These are phyloP conservation scores for Didymella lethalis DNA, from an alignment of 2,329 filamentous ascomycete species.

Conservation along the genomic window DNA sequence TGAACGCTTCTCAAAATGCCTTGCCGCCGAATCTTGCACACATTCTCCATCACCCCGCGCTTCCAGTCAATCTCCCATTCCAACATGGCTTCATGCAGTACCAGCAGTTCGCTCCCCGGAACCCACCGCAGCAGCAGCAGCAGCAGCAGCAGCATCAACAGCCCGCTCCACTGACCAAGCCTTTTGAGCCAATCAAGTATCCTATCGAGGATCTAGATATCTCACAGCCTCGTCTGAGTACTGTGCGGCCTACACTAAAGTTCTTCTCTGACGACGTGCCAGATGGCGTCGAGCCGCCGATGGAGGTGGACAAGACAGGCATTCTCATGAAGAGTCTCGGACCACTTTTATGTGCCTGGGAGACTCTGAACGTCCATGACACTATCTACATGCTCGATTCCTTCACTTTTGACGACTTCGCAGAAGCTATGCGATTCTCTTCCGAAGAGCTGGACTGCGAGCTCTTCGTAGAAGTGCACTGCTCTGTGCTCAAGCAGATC, in stretches of 20 bases:
- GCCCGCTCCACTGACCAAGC: slow-evolving; percentile 60
- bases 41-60: slow-evolving; percentile 21
- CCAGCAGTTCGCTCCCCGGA: slow-evolving; percentile 30
- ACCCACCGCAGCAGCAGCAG: slow-evolving; percentile 51
- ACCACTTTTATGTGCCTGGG: slow-evolving; percentile 87
- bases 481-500: slow-evolving; percentile 85
- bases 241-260: slow-evolving; percentile 76
- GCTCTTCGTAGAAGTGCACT: slow-evolving; percentile 89
- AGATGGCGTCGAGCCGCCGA: slow-evolving; percentile 47
- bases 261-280: slow-evolving; percentile 73
- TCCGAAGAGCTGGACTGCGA: slow-evolving; percentile 79
- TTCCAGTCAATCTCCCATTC: slow-evolving; percentile 19
- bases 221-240: slow-evolving; percentile 68
- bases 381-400: slow-evolving; percentile 94
- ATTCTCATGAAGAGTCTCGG: slow-evolving; percentile 88
- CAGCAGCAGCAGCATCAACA: slow-evolving; percentile 54
- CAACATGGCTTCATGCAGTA: slow-evolving; percentile 25
- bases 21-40: slow-evolving; percentile 36
- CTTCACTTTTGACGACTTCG: slow-evolving; percentile 96
- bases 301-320: slow-evolving; percentile 55
- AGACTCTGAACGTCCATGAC: slow-evolving; percentile 97
- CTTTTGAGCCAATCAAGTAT: slow-evolving; percentile 76
- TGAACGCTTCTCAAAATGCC: slow-evolving; percentile 14
- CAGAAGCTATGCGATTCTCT: slow-evolving; percentile 83
- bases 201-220: slow-evolving; percentile 94